Percentiles rank a stretch among this genome's conserved stretches.
Conservation (phyloP, 2,329 filamentous ascomycete species). For the Verticillium zaregamsianum region DNA sequence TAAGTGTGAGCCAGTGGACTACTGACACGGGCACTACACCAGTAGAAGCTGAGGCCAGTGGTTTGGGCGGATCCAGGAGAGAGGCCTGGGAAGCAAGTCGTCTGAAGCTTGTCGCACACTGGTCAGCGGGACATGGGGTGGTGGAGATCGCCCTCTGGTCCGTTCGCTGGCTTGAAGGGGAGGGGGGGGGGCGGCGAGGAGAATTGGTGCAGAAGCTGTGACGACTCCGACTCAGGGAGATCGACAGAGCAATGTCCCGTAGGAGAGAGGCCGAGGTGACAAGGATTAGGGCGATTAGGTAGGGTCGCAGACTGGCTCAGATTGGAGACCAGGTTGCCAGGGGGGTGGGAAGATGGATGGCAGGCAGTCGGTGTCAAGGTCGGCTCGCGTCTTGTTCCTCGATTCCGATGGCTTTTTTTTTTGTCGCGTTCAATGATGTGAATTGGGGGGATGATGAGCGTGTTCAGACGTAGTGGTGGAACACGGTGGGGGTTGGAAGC, state of each 20-base stretch:
- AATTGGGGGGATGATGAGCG: background rate
- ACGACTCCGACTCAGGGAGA: conserved; percentile 48
- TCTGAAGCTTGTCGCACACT: conserved; percentile 38
- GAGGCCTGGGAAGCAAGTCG: conserved; percentile 18
- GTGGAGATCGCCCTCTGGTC: conserved; percentile 26
- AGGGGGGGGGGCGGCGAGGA: background rate
- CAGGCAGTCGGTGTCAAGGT: background rate
- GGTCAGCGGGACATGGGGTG: conserved; percentile 33
- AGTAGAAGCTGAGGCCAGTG: conserved; percentile 32
- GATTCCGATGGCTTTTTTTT: background rate
- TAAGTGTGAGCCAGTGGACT: conserved; percentile 15
- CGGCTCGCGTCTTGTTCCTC: background rate
- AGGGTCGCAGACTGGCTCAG: conserved; percentile 31
- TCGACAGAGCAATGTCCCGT: conserved; percentile 51
- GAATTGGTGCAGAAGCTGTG: conserved; percentile 33
- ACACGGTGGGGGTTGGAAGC: background rate
- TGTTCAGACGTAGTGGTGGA: background rate
- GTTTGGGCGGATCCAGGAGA: conserved; percentile 30
- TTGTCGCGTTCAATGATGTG: background rate
- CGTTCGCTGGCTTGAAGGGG: conserved; percentile 14
- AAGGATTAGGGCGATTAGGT: conserved; percentile 37
- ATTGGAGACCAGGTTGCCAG: conserved; percentile 22
- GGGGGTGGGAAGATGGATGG: conserved; percentile 18
- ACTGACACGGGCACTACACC: conserved; percentile 13
- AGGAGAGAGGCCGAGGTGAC: conserved; percentile 40